phyloP scores from a whole-genome alignment of 225 moss, liverwort and hornwort genomes.

The Bryoerythrophyllum caledonicum region DNA sequence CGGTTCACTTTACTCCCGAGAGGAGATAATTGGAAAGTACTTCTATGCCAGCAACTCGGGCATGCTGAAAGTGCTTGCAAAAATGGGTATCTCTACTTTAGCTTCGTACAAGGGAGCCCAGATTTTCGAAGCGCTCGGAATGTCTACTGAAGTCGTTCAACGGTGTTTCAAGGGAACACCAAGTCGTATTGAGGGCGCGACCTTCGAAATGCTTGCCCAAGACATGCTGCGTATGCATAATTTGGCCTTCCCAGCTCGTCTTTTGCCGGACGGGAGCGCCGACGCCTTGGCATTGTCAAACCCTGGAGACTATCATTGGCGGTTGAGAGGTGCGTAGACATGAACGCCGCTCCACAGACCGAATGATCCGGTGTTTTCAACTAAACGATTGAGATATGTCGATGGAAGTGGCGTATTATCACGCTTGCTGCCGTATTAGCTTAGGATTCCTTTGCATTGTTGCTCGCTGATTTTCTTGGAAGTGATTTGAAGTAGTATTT shows the following conservation, averaged over 20 bases:
- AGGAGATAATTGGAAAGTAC: constrained; percentile 65
- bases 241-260: constrained; percentile 55
- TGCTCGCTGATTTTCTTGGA: neutral
- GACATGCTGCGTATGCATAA: constrained; percentile 58
- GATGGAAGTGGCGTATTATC: neutral
- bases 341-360: neutral
- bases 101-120: constrained; percentile 83
- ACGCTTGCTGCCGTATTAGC: neutral
- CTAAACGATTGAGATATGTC: neutral
- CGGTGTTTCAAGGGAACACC: constrained; percentile 73
- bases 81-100: constrained; percentile 80
- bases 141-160: constrained; percentile 64
- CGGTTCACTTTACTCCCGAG: constrained; percentile 45
- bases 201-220: constrained; percentile 65
- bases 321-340: constrained; percentile 38
- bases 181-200: constrained; percentile 81
- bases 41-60: constrained; percentile 68
- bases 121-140: constrained; percentile 78
- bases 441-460: neutral
- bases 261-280: constrained; percentile 60
- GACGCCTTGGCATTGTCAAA: constrained; percentile 70
- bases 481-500: neutral
- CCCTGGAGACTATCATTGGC: constrained; percentile 77
- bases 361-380: neutral
- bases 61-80: constrained; percentile 83